phyloP scores from a whole-genome alignment of 164 flowering plant genomes.

The Kalanchoe fedtschenkoi region DNA sequence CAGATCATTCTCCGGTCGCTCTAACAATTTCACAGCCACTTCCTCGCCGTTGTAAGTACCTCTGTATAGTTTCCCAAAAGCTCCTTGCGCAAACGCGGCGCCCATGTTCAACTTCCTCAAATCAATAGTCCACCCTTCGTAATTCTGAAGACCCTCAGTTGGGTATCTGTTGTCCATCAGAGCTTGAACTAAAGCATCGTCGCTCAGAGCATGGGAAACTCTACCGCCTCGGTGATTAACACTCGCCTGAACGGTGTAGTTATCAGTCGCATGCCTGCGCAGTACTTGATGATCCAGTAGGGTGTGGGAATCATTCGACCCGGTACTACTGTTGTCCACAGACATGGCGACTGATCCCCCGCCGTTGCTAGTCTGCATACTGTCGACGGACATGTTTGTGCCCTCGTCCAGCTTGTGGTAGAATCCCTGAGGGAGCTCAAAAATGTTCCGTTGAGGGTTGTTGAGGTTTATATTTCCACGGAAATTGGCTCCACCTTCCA shows the following conservation, averaged over 20 bases:
- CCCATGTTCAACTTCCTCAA: conserved; percentile 4
- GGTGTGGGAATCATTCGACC: neutral
- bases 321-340: neutral
- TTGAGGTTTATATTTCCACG: conserved; percentile 1
- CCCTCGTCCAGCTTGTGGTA: conserved; percentile 3
- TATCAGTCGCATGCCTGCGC: conserved; percentile 2
- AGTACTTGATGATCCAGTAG: conserved; percentile 1
- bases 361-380: conserved; percentile 1
- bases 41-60: conserved; percentile 3
- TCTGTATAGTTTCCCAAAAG: conserved; percentile 2
- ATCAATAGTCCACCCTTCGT: conserved; percentile 3
- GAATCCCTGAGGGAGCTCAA: neutral
- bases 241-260: neutral
- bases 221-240: conserved; percentile 3
- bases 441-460: conserved; percentile 1
- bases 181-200: neutral
- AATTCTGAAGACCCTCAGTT: neutral
- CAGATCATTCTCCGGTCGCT: neutral
- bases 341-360: conserved; percentile 4
- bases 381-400: conserved; percentile 3
- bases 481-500: conserved; percentile 1
- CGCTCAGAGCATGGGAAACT: conserved; percentile 1
- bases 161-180: conserved; percentile 4
- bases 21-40: neutral
- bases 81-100: conserved; percentile 1